These are phyloP conservation scores for Santalum album DNA, from an alignment of 164 flowering plant species.

Conservation along the genomic window DNA sequence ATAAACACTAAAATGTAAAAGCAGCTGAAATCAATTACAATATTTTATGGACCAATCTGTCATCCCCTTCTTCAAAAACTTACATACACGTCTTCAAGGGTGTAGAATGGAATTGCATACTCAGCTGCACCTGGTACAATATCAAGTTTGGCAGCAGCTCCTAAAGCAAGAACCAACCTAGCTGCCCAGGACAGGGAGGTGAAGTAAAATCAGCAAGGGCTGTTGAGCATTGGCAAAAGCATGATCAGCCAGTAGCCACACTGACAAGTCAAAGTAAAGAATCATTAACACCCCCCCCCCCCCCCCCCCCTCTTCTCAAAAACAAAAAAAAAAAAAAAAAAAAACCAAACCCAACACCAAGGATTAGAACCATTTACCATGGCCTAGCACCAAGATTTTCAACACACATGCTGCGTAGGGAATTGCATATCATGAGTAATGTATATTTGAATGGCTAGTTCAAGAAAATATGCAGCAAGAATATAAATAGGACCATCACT, in stretches of 20 bases:
- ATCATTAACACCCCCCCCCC: too few species aligned
- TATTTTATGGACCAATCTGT: not conserved
- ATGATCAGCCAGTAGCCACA: too few species aligned
- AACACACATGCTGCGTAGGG: too few species aligned
- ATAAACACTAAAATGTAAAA: not conserved
- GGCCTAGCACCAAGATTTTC: too few species aligned
- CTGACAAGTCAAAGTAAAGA: too few species aligned
- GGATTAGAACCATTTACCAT: too few species aligned
- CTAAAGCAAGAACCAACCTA: conserved; percentile 99
- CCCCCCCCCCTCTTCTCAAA: too few species aligned
- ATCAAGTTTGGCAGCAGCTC: conserved; percentile 91
- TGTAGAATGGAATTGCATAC: conserved; percentile 80
- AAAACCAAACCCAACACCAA: too few species aligned
- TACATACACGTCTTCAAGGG: conserved; percentile 84
- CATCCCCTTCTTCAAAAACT: conserved; percentile 13
- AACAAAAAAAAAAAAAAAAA: too few species aligned
- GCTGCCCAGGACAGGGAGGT: conserved; percentile 50
- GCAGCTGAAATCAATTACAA: too few species aligned
- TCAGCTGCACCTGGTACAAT: conserved; percentile 82
- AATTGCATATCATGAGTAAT: too few species aligned
- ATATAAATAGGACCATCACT: not conserved
- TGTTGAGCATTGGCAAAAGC: not conserved
- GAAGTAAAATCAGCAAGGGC: conserved; percentile 15
- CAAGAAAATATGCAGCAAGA: not conserved
- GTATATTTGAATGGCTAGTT: not conserved